phyloP scores from a whole-genome alignment of 306 rosid species.

The Vigna trinervia region DNA sequence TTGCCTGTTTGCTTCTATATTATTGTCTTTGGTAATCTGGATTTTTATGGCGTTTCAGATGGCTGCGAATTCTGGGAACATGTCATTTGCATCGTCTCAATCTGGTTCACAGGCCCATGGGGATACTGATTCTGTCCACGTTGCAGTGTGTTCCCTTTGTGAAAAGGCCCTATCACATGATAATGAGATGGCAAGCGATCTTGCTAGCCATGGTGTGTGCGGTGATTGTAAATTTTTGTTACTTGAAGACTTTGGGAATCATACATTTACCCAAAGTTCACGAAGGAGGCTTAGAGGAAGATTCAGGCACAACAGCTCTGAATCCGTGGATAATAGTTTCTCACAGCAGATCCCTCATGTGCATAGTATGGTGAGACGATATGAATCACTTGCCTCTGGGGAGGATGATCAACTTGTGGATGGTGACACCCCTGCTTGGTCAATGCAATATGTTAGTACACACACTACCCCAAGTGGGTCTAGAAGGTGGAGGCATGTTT shows the following conservation, averaged over 20 bases:
- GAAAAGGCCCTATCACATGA: conserved; percentile 60
- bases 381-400: conserved; percentile 52
- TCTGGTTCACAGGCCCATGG: conserved; percentile 40
- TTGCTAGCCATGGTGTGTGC: conserved; percentile 56
- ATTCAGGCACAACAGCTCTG: conserved; percentile 68
- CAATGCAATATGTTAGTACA: conserved; percentile 59
- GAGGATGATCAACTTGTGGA: conserved; percentile 60
- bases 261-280: conserved; percentile 42
- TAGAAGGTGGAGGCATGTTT: conserved; percentile 67
- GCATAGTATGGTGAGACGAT: conserved; percentile 58
- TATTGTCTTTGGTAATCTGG: conserved; percentile 32
- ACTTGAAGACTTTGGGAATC: conserved; percentile 72
- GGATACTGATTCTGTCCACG: conserved; percentile 43
- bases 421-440: conserved; percentile 58
- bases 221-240: conserved; percentile 91
- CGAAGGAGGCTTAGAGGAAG: conserved; percentile 62
- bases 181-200: conserved; percentile 56
- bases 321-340: conserved; percentile 61
- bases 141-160: conserved; percentile 69
- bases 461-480: conserved; percentile 78
- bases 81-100: conserved; percentile 45
- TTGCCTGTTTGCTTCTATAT: conserved; percentile 22
- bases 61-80: conserved; percentile 57
- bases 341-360: conserved; percentile 59
- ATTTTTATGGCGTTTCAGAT: conserved; percentile 61